phyloP scores from a whole-genome alignment of 495 filamentous ascomycete genomes.

The Tuber indicum region DNA sequence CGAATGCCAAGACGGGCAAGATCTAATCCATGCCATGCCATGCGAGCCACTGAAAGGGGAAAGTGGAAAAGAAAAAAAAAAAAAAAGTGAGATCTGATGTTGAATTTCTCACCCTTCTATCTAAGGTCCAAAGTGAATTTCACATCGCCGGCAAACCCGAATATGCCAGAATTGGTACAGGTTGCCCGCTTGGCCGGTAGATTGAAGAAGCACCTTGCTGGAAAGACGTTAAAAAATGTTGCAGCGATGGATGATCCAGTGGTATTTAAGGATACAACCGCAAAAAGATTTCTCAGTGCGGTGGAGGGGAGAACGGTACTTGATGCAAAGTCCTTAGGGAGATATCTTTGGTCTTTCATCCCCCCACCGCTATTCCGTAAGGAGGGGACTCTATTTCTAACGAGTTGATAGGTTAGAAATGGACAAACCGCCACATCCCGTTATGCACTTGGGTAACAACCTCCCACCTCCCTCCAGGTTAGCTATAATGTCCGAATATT shows the following conservation, averaged over 20 bases:
- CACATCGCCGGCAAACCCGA: background rate
- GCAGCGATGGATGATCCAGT: slow-evolving; percentile 67
- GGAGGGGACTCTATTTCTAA: slow-evolving; percentile 7
- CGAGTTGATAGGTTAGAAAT: slow-evolving; percentile 45
- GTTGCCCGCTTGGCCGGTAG: slow-evolving; percentile 81
- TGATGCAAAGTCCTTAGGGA: slow-evolving; percentile 68
- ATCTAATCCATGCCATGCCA: background rate
- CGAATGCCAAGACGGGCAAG: background rate
- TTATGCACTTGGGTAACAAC: slow-evolving; percentile 88
- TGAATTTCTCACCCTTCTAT: background rate
- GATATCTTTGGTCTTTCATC: slow-evolving; percentile 75
- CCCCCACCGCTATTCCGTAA: background rate
- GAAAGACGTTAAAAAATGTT: slow-evolving; percentile 67
- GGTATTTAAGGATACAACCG: slow-evolving; percentile 80
- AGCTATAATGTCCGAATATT: background rate
- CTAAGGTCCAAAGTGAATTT: background rate
- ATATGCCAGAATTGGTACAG: slow-evolving; percentile 75
- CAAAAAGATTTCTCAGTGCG: slow-evolving; percentile 60
- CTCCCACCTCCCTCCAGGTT: slow-evolving; percentile 24
- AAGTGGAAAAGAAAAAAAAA: background rate
- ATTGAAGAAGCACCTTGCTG: slow-evolving; percentile 71
- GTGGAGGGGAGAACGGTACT: slow-evolving; percentile 64
- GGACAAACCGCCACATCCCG: slow-evolving; percentile 63
- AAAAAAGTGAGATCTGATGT: background rate
- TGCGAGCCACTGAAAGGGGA: background rate